Evolutionary conservation across 116 monocot genomes (phyloP).

Genomic region (Cymodocea nodosa): DNA sequence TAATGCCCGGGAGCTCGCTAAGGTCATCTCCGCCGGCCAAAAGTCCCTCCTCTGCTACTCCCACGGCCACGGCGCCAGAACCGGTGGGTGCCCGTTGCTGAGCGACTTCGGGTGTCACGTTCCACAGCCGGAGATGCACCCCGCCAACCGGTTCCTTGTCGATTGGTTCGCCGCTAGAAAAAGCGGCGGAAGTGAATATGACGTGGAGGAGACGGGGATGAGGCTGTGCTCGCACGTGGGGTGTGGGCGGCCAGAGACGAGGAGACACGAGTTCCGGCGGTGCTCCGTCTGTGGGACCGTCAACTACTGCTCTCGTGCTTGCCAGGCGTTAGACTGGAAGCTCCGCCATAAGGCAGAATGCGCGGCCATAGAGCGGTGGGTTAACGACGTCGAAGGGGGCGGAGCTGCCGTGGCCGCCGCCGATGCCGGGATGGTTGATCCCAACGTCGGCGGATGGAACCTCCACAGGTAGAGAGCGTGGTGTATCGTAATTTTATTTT

Average conservation of each 20-base stretch:
- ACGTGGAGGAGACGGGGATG: conserved; percentile 4
- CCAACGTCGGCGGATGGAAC: neutral
- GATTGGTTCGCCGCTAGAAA: conserved; percentile 41
- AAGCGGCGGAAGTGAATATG: neutral
- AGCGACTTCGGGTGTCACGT: conserved; percentile 39
- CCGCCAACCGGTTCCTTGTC: conserved; percentile 51
- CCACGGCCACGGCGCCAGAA: neutral
- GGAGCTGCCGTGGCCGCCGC: neutral
- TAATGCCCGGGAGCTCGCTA: conserved; percentile 37
- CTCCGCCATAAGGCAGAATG: conserved; percentile 10
- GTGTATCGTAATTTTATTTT: neutral
- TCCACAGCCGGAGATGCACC: conserved; percentile 25
- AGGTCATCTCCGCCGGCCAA: neutral
- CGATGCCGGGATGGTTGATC: neutral
- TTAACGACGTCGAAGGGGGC: neutral
- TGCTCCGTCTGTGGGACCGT: conserved; percentile 51
- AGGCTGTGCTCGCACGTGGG: conserved; percentile 34
- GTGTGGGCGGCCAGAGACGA: conserved; percentile 59
- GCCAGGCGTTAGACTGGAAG: conserved; percentile 63
- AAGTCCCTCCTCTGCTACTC: neutral
- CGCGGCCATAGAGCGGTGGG: conserved; percentile 4
- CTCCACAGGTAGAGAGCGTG: too few species aligned
- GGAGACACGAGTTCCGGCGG: conserved; percentile 50
- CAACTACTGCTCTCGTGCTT: conserved; percentile 62
- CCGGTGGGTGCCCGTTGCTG: conserved; percentile 17